A percentile compares a stretch with the other conserved stretches of the same genome.
phyloP scores from a whole-genome alignment of 1,284 basidiomycete species.

The Trichosporon sp. region DNA sequence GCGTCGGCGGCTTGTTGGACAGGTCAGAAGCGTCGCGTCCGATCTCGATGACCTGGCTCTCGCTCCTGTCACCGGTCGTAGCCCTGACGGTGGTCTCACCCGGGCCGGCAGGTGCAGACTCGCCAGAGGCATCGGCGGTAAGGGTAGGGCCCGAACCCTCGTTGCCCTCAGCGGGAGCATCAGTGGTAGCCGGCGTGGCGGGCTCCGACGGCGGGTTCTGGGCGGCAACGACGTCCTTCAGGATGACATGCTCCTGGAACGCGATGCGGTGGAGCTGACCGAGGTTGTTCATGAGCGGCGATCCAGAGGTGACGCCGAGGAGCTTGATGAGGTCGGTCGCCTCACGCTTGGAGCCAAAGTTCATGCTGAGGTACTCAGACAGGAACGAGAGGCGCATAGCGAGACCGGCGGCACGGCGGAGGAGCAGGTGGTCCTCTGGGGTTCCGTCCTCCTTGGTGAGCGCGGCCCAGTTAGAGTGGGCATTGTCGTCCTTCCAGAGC shows the following conservation, averaged over 20 bases:
- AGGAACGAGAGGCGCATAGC: constrained; percentile 58
- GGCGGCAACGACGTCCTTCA: constrained; percentile 61
- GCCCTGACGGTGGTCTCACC: background rate
- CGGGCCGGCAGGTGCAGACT: background rate
- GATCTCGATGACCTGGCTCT: constrained; percentile 11
- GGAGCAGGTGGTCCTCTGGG: constrained; percentile 22
- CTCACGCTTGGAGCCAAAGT: constrained; percentile 59
- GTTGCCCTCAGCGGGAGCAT: background rate
- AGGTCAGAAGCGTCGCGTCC: constrained; percentile 1
- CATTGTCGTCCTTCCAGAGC: constrained; percentile 67
- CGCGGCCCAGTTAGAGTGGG: constrained; percentile 63
- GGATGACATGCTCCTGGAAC: constrained; percentile 60
- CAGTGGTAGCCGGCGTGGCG: constrained; percentile 7
- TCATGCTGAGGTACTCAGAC: constrained; percentile 74
- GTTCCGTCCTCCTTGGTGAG: constrained; percentile 30
- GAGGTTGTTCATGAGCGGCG: constrained; percentile 71
- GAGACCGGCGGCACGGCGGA: constrained; percentile 60
- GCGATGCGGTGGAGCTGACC: constrained; percentile 81
- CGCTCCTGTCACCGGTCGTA: background rate
- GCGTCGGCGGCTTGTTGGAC: constrained; percentile 28
- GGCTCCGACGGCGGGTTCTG: constrained; percentile 29
- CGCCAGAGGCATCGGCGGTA: background rate
- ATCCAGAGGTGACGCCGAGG: constrained; percentile 67
- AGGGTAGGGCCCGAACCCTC: background rate
- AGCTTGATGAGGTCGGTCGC: constrained; percentile 75